These are phyloP conservation scores for Ramaria sp. DNA, from an alignment of 768 basidiomycete genomes.

Conservation along the genomic window DNA sequence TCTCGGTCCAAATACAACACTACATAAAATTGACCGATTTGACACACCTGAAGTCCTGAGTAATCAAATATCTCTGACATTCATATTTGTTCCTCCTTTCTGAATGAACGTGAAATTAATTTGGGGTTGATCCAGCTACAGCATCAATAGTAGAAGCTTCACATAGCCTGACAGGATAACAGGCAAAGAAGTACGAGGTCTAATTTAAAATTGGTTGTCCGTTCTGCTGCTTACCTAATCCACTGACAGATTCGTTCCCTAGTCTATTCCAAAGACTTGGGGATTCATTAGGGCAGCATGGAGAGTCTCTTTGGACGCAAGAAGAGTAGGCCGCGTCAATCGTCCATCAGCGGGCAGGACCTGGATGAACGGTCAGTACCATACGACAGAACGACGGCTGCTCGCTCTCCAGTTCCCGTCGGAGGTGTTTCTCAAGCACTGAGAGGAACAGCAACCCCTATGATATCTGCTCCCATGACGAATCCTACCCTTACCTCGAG, in stretches of 20 bases:
- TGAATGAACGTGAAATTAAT: too few relatives aligned
- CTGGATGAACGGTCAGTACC: constrained; percentile 58
- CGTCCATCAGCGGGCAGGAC: constrained; percentile 50
- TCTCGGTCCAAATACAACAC: too few relatives aligned
- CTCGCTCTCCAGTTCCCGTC: constrained; percentile 49
- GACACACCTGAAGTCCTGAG: too few relatives aligned
- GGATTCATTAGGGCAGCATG: constrained; percentile 28
- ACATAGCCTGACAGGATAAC: too few relatives aligned
- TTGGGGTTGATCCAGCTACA: too few relatives aligned
- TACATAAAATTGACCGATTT: too few relatives aligned
- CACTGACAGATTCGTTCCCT: background rate
- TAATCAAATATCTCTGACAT: too few relatives aligned
- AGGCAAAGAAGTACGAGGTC: background rate
- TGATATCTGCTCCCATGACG: constrained; percentile 74
- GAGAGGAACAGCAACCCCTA: constrained; percentile 25
- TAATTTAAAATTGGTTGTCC: background rate
- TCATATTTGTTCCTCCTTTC: too few relatives aligned
- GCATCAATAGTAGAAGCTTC: too few relatives aligned
- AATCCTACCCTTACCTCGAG: constrained; percentile 66
- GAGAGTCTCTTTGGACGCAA: constrained; percentile 57
- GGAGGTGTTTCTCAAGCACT: constrained; percentile 44
- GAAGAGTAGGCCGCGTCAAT: constrained; percentile 48
- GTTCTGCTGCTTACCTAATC: background rate
- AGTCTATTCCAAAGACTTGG: background rate
- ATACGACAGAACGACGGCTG: constrained; percentile 55